Evolutionary conservation across 1,284 basidiomycete species (phyloP).

Genomic region (Waitea zeae): DNA sequence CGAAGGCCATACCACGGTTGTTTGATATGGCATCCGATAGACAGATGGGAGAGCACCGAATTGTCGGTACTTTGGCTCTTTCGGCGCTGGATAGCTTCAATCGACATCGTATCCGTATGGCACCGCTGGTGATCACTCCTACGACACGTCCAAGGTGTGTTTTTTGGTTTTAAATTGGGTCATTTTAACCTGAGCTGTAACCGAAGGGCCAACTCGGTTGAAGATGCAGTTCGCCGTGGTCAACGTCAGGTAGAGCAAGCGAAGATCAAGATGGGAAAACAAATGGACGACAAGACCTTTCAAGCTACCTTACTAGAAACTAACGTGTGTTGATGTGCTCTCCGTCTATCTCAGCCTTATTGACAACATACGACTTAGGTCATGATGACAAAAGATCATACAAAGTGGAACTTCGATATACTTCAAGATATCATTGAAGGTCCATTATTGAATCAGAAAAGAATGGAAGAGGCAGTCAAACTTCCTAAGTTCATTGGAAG

Average conservation of each 20-base stretch:
- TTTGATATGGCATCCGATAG: conserved; percentile 79
- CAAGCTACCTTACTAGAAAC: conserved; percentile 72
- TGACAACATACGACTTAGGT: no score
- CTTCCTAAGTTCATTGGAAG: conserved; percentile 79
- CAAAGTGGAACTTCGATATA: conserved; percentile 85
- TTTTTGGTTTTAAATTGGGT: no score
- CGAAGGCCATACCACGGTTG: conserved; percentile 67
- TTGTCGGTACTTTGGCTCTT: conserved; percentile 73
- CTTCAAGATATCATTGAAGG: conserved; percentile 87
- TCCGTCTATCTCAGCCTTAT: conserved; percentile 1
- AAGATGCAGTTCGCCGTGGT: conserved; percentile 77
- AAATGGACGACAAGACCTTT: conserved; percentile 87
- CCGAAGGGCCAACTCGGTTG: conserved; percentile 78
- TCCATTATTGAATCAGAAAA: conserved; percentile 76
- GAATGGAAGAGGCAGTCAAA: conserved; percentile 93
- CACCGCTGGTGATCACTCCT: conserved; percentile 33
- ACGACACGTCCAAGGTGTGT: conserved; percentile 38
- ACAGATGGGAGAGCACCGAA: conserved; percentile 50
- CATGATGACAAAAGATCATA: conserved; percentile 76
- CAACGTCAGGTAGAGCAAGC: conserved; percentile 84
- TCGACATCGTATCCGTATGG: conserved; percentile 57
- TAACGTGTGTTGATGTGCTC: conserved; percentile 29
- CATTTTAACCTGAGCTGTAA: no score
- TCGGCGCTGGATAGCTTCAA: conserved; percentile 87
- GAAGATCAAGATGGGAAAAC: conserved; percentile 77